These are phyloP conservation scores for Carallia pectinifolia DNA, from an alignment of 345 rosid genomes.

Conservation along the genomic window DNA sequence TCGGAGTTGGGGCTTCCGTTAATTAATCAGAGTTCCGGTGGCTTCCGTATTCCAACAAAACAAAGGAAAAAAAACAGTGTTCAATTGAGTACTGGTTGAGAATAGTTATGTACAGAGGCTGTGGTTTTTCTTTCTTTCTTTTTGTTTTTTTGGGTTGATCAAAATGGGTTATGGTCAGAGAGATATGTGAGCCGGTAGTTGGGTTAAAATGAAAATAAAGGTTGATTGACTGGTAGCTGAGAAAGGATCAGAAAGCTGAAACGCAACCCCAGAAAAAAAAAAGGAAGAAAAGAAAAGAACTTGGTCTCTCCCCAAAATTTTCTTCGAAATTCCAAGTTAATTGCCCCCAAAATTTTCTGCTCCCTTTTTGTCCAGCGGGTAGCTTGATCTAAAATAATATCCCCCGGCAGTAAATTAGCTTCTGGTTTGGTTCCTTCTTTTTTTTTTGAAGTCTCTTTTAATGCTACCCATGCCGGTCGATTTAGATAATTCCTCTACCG, in stretches of 20 bases:
- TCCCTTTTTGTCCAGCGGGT: neutral
- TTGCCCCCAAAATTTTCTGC: constrained; percentile 5
- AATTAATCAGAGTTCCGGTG: constrained; percentile 5
- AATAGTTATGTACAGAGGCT: too few relatives aligned
- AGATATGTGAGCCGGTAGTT: constrained; percentile 50
- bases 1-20: constrained; percentile 18
- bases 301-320: neutral
- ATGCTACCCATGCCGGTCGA: constrained; percentile 57
- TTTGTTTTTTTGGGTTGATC: constrained; percentile 20
- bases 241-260: constrained; percentile 10
- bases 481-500: constrained; percentile 82
- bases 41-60: neutral
- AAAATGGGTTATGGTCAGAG: constrained; percentile 46
- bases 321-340: constrained; percentile 9
- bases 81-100: too few relatives aligned
- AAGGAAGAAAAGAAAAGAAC: constrained; percentile 6
- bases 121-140: constrained; percentile 29
- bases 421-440: neutral
- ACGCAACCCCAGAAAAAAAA: constrained; percentile 43
- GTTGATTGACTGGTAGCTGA: constrained; percentile 77
- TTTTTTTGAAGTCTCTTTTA: neutral
- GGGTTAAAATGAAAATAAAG: constrained; percentile 29
- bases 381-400: constrained; percentile 15
- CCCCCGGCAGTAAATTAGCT: neutral
- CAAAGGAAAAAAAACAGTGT: too few relatives aligned